Evolutionary conservation across 2,329 filamentous ascomycete genomes (phyloP), one percentile per base, ranked within the genome.

Genomic region (Scytalidium sp.): DNA sequence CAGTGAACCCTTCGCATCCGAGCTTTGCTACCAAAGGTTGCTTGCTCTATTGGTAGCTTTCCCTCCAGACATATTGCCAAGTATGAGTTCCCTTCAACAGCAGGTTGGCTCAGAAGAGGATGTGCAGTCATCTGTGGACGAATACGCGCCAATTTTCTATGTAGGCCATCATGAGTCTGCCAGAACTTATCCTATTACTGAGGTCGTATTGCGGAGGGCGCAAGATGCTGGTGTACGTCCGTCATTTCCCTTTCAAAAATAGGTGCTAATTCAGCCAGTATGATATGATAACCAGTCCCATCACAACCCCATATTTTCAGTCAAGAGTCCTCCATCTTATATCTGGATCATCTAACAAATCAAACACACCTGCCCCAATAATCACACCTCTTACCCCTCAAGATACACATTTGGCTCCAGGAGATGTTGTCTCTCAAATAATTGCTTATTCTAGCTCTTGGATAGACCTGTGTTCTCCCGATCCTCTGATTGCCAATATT

Each of bases 401-500:
- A 53, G 92, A 97, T 64, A 92, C 90, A 0, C 82, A 79, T 19
- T 73, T 94, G 48, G 83, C 83, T 44, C 88, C 88, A 4, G 80
- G 79, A 50, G 77, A 81, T 13, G 79, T 79, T 54, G 82, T 91
- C 53, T 83, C 84, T 55, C 88, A 91, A 46, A 75, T 94, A 51
- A 79, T 95, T 44, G 89, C 84, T 13, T 85, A 87, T 50, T 83
- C 84, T n/a, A 96, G 91, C 67, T 81, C 90, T 5, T 97, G 93
- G 93, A 93, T 96, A 57, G 92, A 97, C 64, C 73, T 97, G 11
- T 87, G 85, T 60, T 96, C 92, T 2, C 72, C 84, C 1, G 87
- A 97, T 66, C 88, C 91, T 6, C 70, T 93, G 54, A 85, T 97
- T 55, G 84, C 90, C 7, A 89, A 88, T 66, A 79, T 97, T 51